Base-by-base conservation (phyloP, 495 filamentous ascomycete genomes). In the Platismatia glauca region DNA sequence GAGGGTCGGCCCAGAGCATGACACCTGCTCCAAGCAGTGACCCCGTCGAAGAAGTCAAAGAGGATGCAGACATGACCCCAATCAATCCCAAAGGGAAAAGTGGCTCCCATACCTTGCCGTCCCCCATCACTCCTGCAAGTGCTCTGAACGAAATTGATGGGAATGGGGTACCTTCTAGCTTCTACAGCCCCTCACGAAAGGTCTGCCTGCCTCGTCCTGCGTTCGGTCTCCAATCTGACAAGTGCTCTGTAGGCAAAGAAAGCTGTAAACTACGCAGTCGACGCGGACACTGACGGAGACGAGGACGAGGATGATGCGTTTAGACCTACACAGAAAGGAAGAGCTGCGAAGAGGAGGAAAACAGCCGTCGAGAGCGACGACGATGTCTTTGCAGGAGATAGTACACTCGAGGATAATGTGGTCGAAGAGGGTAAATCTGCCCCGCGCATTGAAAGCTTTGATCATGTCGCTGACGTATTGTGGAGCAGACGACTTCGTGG, bases 11-110 rank as follows among this genome's bases (percentile, higher is more conserved):
- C 72, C 74, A 78, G 67, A 80, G 77, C 65, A 69, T 84, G 71
- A 90, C 88, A 0, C 89, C 91, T n/a, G 82, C 87, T 3, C 87
- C 90, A 4, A 95, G 88, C 75, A 94, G 89, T 71, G 90, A 92
- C 71, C 75, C 83, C 27, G 67, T 71, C 7, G 64, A 65, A 52
- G 58, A 74, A 7, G 69, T 72, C 15, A 73, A 78, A 0, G 76
- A 76, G 29, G 75, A 76, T 29, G 68, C 71, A 33, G 66, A 69
- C 34, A 67, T 43, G 16, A 63, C 58, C 57, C 59, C 50, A 39
- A 55, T 64, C 13, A 75, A 72, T 70, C 71, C 73, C 59, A 67
- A 60, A 7, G 43, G 55, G 39, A 50, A 44, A 20, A 58, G 43
- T 5, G 16, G 13, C 38, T 29, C 55, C 18, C 43, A 48, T 55